Percentiles rank a stretch among this genome's conserved stretches.
Evolutionary conservation across 805 yeast genomes (phyloP).

Genomic region (Priceomyces medius): DNA sequence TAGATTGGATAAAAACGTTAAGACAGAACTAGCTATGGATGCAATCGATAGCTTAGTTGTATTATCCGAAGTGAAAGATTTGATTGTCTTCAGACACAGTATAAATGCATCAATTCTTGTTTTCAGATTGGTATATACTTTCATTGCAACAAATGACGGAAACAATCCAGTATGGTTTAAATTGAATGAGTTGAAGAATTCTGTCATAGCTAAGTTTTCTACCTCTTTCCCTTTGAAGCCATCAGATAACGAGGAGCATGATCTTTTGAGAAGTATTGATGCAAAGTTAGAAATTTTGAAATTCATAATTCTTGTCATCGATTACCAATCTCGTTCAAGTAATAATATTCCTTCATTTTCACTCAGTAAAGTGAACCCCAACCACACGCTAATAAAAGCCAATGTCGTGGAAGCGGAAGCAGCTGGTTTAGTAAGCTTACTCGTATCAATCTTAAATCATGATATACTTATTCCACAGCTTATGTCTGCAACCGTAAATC

Average conservation of each 20-base stretch:
- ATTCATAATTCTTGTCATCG: constrained; percentile 53
- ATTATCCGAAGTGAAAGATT: constrained; percentile 28
- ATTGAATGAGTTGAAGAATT: constrained; percentile 53
- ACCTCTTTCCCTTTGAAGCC: constrained; percentile 52
- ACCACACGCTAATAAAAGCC: constrained; percentile 65
- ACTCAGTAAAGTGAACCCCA: constrained; percentile 47
- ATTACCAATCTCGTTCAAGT: constrained; percentile 47
- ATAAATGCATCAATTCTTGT: constrained; percentile 40
- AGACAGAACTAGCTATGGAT: constrained; percentile 42
- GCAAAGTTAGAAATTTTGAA: constrained; percentile 69
- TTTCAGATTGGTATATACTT: constrained; percentile 45
- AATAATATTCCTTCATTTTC: constrained; percentile 40
- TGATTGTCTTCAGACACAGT: constrained; percentile 28
- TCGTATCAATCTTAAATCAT: constrained; percentile 55
- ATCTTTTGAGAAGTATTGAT: constrained; percentile 51
- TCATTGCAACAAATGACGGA: constrained; percentile 48
- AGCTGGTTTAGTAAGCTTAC: constrained; percentile 60
- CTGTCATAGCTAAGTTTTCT: constrained; percentile 61
- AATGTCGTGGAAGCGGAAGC: constrained; percentile 68
- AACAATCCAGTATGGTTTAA: constrained; percentile 53
- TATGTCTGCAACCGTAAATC: constrained; percentile 67
- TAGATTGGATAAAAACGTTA: constrained; percentile 25
- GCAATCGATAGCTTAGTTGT: constrained; percentile 31
- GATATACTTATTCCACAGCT: constrained; percentile 54
- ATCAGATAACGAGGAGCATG: constrained; percentile 49